Percentiles rank a stretch among this genome's conserved stretches.
Evolutionary conservation across 148 eudicot species (phyloP).

Genomic region (Agrostemma githago): DNA sequence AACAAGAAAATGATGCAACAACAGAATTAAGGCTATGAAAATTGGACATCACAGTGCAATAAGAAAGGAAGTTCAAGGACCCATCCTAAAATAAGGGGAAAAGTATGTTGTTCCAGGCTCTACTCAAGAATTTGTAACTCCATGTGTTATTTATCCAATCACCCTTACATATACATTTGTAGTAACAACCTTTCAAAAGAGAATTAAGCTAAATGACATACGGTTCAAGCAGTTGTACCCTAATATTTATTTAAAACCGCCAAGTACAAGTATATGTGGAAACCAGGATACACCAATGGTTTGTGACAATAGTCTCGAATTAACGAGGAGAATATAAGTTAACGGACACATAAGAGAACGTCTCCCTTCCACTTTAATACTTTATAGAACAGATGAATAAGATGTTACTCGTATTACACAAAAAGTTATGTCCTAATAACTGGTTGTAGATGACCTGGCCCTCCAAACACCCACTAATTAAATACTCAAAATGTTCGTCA

Average conservation of each 20-base stretch:
- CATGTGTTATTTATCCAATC: too few species aligned
- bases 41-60: background rate
- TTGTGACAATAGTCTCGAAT: background rate
- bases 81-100: background rate
- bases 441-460: background rate
- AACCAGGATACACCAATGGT: background rate
- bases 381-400: background rate
- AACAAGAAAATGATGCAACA: conserved; percentile 10
- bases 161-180: too few species aligned
- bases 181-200: too few species aligned
- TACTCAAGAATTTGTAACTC: too few species aligned
- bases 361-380: background rate
- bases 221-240: background rate
- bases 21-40: conserved; percentile 5
- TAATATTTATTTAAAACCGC: background rate
- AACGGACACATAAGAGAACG: background rate
- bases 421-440: background rate
- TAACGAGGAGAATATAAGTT: background rate
- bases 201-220: background rate
- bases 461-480: background rate
- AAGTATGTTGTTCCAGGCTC: too few species aligned
- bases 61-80: background rate
- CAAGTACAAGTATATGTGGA: background rate
- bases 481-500: background rate
- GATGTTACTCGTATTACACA: background rate